These are phyloP conservation scores for Coemansia sp. DNA, from an alignment of 192 early-diverging fungal species.

Conservation along the genomic window DNA sequence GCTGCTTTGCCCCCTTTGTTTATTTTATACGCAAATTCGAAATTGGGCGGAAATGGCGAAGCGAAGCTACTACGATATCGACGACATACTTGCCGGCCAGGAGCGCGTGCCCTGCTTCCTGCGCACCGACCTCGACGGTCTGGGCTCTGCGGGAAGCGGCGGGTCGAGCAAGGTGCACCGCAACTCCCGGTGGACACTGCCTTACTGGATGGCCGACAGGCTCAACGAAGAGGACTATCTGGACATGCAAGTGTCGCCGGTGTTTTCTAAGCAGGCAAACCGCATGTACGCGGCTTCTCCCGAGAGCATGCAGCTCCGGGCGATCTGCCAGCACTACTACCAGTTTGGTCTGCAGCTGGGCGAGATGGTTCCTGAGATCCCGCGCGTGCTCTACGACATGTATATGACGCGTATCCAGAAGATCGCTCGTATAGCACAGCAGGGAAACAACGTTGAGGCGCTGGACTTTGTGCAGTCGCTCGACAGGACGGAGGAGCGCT, in stretches of 20 bases:
- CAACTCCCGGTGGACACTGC: constrained; percentile 49
- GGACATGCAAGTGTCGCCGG: constrained; percentile 45
- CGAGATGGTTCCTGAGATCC: constrained; percentile 48
- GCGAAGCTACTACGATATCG: constrained; percentile 51
- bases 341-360: constrained; percentile 51
- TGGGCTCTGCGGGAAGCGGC: constrained; percentile 46
- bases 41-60: constrained; percentile 20
- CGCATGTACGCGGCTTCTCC: constrained; percentile 55
- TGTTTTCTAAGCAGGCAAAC: constrained; percentile 49
- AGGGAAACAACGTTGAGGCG: constrained; percentile 40
- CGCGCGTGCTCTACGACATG: constrained; percentile 47
- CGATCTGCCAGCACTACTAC: constrained; percentile 48
- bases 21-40: not conserved
- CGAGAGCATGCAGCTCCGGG: constrained; percentile 46
- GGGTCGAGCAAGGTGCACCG: constrained; percentile 49
- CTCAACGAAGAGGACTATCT: constrained; percentile 51
- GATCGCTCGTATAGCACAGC: constrained; percentile 48
- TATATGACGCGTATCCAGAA: constrained; percentile 44
- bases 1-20: constrained; percentile 2
- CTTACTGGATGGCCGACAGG: constrained; percentile 56
- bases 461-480: constrained; percentile 51
- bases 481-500: constrained; percentile 31
- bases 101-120: constrained; percentile 52
- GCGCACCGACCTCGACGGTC: constrained; percentile 48
- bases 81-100: constrained; percentile 50